Base-by-base conservation (phyloP, 805 yeast species). In the Candida dajiaensis region DNA sequence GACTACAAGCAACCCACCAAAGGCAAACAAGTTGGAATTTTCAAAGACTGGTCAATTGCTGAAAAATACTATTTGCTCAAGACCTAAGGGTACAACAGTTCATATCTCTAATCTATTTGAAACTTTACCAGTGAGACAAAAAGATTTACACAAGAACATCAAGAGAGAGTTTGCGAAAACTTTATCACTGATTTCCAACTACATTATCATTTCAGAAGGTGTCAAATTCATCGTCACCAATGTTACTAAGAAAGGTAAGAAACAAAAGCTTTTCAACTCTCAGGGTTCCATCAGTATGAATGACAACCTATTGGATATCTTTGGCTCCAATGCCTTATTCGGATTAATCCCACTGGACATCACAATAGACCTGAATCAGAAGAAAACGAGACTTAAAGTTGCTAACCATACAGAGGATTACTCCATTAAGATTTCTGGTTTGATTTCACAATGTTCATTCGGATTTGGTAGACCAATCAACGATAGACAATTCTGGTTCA, bases 71-170 rank as follows among this genome's bases (percentile, higher is more conserved):
- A 61, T 72, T 0, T 71, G 83, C 1, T 67, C 76, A 2, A 80
- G 89, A 4, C 70, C 72, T 18, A 73, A 68, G 43, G 99, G 99
- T 1, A 90, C 97, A 0, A 66, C 78, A 0, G 76, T 89, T 0
- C 57, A 56, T 0, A 69, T 94, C 6, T 55, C 76, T 1, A 72
- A 80, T 37, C 55, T 94, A 11, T 94, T 94, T 58, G 63, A 73
- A 10, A 73, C 68, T 43, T 64, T 90, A 44, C 98, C 98, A 0
- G 99, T 95, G 8, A 71, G 99, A 49, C 71, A 80, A 42, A 83
- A 81, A 56, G 89, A 86, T 52, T 75, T 90, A 42, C 72, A 70
- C 18, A 86, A 81, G 57, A 83, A 85, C 53, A 58, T 68, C 35
- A 86, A 80, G 58, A 73, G 81, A 47, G 96, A 89, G 59, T 89